Conservation (phyloP, 345 rosid genomes). For the Eucalyptus viminalis region DNA sequence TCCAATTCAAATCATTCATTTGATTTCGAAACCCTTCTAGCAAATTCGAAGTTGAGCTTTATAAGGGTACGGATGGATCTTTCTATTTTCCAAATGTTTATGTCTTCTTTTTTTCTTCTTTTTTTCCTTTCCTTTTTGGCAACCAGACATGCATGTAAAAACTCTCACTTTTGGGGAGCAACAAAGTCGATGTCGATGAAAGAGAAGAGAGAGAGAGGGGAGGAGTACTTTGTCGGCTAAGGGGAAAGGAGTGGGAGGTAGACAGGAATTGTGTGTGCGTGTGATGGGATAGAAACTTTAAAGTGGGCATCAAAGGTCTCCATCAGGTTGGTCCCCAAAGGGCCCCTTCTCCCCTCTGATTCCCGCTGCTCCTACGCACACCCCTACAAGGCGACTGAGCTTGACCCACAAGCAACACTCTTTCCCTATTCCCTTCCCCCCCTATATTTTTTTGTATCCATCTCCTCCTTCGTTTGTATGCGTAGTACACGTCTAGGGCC, state of each 20-base stretch:
- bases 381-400: not conserved
- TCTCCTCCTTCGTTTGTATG: not conserved
- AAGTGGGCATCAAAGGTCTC: conserved; percentile 4
- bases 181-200: conserved; percentile 20
- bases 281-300: not conserved
- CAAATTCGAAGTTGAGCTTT: not conserved
- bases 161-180: conserved; percentile 9
- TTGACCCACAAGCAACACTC: not conserved
- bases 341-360: not conserved
- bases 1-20: not conserved
- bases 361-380: not conserved
- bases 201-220: not conserved
- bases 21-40: not conserved
- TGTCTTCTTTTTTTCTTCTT: not conserved
- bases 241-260: not conserved
- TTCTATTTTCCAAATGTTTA: not conserved
- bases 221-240: conserved; percentile 12
- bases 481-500: not conserved
- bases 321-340: conserved; percentile 12
- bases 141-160: not conserved
- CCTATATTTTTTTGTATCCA: not conserved
- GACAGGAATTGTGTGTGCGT: not conserved
- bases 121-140: not conserved
- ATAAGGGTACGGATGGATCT: not conserved
- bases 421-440: not conserved